These are phyloP conservation scores for Fusarium secorum DNA, from an alignment of 2,329 filamentous ascomycete genomes.

Conservation along the genomic window DNA sequence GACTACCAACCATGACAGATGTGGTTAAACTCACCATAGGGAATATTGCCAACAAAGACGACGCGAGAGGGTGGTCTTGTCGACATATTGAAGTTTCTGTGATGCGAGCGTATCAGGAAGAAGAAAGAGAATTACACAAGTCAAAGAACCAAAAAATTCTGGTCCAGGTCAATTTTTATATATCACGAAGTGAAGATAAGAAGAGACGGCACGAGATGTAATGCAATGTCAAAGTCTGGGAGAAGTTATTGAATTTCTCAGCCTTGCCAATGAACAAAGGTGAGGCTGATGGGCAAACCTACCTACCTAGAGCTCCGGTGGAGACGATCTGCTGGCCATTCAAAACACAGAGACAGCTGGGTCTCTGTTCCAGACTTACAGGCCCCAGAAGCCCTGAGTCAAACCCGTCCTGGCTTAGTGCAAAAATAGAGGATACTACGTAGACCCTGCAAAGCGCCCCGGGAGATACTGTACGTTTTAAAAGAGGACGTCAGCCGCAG, in stretches of 20 bases:
- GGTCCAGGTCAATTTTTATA: not conserved
- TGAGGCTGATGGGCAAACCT: slow-evolving; percentile 29
- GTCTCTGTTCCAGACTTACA: not conserved
- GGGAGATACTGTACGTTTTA: slow-evolving; percentile 21
- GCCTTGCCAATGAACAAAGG: slow-evolving; percentile 34
- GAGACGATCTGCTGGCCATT: slow-evolving; percentile 6
- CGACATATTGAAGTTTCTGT: slow-evolving; percentile 59
- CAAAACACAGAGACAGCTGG: slow-evolving; percentile 4
- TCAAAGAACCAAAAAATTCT: not conserved
- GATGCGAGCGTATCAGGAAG: not conserved
- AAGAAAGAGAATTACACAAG: not conserved
- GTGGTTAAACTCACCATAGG: slow-evolving; percentile 68
- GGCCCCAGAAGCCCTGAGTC: not conserved
- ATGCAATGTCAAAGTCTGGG: slow-evolving; percentile 13
- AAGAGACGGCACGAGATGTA: not conserved
- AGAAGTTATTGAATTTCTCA: slow-evolving; percentile 37
- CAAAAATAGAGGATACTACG: slow-evolving; percentile 6
- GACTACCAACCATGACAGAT: not conserved
- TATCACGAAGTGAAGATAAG: not conserved
- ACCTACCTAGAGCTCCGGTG: slow-evolving; percentile 27
- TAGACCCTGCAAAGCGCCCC: slow-evolving; percentile 21
- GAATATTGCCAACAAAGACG: slow-evolving; percentile 86
- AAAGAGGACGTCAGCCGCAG: slow-evolving; percentile 35
- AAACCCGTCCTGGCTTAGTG: slow-evolving; percentile 25
- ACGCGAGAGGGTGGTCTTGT: slow-evolving; percentile 79